Evolutionary conservation across 371 early-diverging fungal genomes (phyloP).

Genomic region (Capniomyces stellatus): DNA sequence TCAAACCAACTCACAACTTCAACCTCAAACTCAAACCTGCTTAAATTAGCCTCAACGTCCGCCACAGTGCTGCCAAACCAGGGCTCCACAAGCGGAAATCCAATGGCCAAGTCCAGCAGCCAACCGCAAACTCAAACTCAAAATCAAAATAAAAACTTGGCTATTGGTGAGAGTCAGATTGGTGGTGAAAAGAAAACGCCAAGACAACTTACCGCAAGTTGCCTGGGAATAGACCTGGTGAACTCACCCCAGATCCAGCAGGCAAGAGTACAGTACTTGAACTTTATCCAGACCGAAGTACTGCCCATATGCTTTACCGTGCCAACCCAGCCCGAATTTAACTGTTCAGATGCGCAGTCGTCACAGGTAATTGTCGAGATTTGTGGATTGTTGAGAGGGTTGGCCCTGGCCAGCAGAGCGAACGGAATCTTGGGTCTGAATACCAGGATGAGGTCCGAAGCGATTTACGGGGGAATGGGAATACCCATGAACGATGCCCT

Average conservation of each 20-base stretch:
- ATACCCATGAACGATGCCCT: constrained; percentile 5
- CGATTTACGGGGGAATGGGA: too few species aligned
- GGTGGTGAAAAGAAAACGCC: constrained; percentile 4
- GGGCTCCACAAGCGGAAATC: background rate
- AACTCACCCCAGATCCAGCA: constrained; percentile 7
- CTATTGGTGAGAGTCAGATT: background rate
- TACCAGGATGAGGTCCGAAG: constrained; percentile 8
- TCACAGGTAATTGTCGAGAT: constrained; percentile 68
- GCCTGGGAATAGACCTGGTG: constrained; percentile 16
- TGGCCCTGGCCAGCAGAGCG: constrained; percentile 24
- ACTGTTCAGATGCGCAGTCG: constrained; percentile 61
- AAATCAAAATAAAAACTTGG: too few species aligned
- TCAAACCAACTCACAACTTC: background rate
- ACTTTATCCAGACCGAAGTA: constrained; percentile 62
- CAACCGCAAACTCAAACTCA: too few species aligned
- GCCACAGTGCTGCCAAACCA: too few species aligned
- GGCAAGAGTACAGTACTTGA: constrained; percentile 32
- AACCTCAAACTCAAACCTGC: background rate
- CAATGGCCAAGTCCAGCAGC: background rate
- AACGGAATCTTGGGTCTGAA: constrained; percentile 4
- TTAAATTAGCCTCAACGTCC: background rate
- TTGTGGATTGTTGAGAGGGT: constrained; percentile 48
- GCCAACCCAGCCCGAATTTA: constrained; percentile 57
- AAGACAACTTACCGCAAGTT: constrained; percentile 19
- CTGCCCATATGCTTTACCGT: constrained; percentile 62